Evolutionary conservation across 2,329 filamentous ascomycete species (phyloP).

Genomic region (Pseudogymnoascus sp.): DNA sequence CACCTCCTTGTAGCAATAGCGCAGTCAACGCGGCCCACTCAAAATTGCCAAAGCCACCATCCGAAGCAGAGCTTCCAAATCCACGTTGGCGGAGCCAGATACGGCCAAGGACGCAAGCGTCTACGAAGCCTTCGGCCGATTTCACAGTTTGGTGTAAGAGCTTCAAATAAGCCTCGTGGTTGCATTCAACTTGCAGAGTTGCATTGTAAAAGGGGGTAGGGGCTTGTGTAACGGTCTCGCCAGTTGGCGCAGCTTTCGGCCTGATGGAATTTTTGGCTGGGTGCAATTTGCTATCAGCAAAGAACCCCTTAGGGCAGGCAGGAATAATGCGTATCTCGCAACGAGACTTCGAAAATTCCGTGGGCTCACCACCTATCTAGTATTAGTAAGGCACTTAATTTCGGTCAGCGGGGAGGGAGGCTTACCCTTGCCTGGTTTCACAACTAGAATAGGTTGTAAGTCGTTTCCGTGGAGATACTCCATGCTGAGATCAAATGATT

Average conservation of each 20-base stretch:
- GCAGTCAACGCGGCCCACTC: slow-evolving; percentile 82
- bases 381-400: background rate
- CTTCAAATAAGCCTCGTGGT: slow-evolving; percentile 67
- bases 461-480: slow-evolving; percentile 64
- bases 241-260: slow-evolving; percentile 39
- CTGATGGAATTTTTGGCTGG: slow-evolving; percentile 66
- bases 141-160: slow-evolving; percentile 63
- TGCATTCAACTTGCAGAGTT: slow-evolving; percentile 69
- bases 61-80: slow-evolving; percentile 59
- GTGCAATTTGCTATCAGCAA: slow-evolving; percentile 63
- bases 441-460: slow-evolving; percentile 61
- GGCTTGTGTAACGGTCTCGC: slow-evolving; percentile 30
- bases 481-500: slow-evolving; percentile 53
- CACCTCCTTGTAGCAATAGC: slow-evolving; percentile 71
- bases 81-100: slow-evolving; percentile 87
- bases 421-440: slow-evolving; percentile 29
- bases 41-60: slow-evolving; percentile 85
- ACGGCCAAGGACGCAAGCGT: slow-evolving; percentile 78
- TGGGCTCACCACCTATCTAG: background rate
- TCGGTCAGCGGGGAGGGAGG: background rate
- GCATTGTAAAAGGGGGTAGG: slow-evolving; percentile 86
- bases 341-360: slow-evolving; percentile 33
- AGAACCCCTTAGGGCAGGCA: slow-evolving; percentile 60
- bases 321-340: slow-evolving; percentile 70
- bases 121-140: slow-evolving; percentile 52